Evolutionary conservation across 1,284 basidiomycete genomes (phyloP).

Genomic region (Apiotrichum mycotoxinovorans): DNA sequence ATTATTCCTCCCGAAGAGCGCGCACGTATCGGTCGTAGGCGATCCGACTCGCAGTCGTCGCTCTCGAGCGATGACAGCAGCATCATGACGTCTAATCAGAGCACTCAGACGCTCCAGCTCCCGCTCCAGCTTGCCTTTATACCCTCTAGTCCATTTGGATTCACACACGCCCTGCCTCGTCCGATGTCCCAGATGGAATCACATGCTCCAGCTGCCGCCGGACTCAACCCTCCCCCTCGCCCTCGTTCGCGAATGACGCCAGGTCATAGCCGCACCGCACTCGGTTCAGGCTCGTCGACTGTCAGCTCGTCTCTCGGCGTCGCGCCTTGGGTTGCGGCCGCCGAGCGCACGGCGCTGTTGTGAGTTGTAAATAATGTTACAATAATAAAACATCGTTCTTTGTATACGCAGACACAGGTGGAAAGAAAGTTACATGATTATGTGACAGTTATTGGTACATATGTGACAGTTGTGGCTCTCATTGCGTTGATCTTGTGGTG

Average conservation of each 20-base stretch:
- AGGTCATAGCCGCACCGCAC: neutral
- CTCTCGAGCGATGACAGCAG: neutral
- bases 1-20: constrained; percentile 22
- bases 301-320: neutral
- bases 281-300: neutral
- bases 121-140: neutral
- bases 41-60: neutral
- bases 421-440: neutral
- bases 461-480: neutral
- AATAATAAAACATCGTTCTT: too few species aligned
- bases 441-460: neutral
- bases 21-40: constrained; percentile 4
- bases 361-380: too few species aligned
- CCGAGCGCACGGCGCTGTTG: neutral
- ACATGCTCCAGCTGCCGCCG: neutral
- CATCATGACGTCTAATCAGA: neutral
- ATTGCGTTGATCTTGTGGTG: neutral
- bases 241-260: neutral
- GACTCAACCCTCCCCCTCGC: neutral
- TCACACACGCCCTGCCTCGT: neutral
- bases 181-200: neutral
- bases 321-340: neutral
- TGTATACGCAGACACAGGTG: too few species aligned
- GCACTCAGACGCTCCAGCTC: neutral
- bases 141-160: neutral